Base-by-base conservation (phyloP, 768 basidiomycete genomes). In the Mycena vitilis region DNA sequence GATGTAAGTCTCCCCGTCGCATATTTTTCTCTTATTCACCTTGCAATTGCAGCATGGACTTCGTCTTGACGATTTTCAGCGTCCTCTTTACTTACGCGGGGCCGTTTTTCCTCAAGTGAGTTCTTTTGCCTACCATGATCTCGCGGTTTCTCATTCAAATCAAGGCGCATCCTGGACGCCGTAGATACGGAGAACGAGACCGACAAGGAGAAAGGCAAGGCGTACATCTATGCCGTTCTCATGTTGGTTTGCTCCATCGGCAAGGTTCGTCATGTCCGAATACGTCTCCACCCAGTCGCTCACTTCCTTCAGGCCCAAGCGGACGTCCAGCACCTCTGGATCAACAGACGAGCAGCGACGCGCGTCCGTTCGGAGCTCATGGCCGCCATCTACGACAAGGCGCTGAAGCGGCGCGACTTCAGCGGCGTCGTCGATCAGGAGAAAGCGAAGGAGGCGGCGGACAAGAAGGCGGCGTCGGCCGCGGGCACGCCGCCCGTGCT, bases 101-200 rank as follows among this genome's bases (percentile, higher is more conserved):
- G 38, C 64, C 56, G 7, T 65, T 58, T 34, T 65, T 58, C 56
- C 56, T 65, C 23, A 65, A 65, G 56, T 65, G 2, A 38, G 48
- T 13, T 40, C 40, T 40, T 40, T 40, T 3, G 38, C 9, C 47
- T 18, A 4, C 4, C 37, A 5, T 56, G 9, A 36, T 11, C 20
- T 2, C 5, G 13, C 16, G 10, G 25, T 18, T 2, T n/a, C 13
- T 4, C 9, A 25, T 38, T 7, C 12, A 7, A 18, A 48, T 22
- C 5, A 16, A 57, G 55, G 38, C 55, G 54, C 11, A n/a, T 65
- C 38, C 20, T 65, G 53, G 56, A 65, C 30, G 38, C 47, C 2
- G 51, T 58, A 30, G 64, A 63, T 40, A 40, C 25, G 16, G 34
- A 44, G 2, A 18, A 37, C 18, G 44, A 30, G 34, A 45, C 45